These are phyloP conservation scores for Ogataea pilisensis DNA, from an alignment of 805 yeast genomes.

Conservation along the genomic window DNA sequence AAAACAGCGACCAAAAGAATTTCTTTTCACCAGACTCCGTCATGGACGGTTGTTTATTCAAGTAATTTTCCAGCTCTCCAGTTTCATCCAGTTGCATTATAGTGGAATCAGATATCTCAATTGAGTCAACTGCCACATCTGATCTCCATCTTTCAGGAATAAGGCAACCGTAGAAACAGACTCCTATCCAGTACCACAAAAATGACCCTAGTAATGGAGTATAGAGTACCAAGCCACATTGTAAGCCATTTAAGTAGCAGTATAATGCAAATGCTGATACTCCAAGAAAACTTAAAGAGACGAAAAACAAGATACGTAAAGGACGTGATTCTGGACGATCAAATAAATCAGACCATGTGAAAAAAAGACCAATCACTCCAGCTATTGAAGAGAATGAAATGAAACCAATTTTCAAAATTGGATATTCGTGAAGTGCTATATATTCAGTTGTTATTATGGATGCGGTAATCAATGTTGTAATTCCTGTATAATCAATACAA, in stretches of 20 bases:
- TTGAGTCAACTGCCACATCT: constrained; percentile 55
- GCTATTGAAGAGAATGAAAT: constrained; percentile 59
- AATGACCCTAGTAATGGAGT: constrained; percentile 70
- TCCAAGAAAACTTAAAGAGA: constrained; percentile 75
- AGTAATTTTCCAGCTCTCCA: constrained; percentile 33
- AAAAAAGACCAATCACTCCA: constrained; percentile 66
- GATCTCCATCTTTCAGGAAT: constrained; percentile 87
- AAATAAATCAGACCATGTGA: constrained; percentile 91
- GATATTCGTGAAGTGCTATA: constrained; percentile 63
- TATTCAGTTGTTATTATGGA: constrained; percentile 86
- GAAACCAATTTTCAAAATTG: constrained; percentile 42
- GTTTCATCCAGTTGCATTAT: constrained; percentile 27
- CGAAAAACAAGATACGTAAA: constrained; percentile 73
- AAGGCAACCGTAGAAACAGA: constrained; percentile 78
- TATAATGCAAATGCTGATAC: constrained; percentile 57
- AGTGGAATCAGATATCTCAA: constrained; percentile 31
- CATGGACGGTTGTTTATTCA: constrained; percentile 42
- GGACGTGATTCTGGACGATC: constrained; percentile 84
- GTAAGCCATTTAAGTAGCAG: constrained; percentile 52
- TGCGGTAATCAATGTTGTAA: constrained; percentile 83
- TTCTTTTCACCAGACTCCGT: constrained; percentile 25
- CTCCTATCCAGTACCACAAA: constrained; percentile 75
- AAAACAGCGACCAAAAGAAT: constrained; percentile 60
- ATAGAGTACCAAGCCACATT: constrained; percentile 49
- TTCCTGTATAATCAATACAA: constrained; percentile 93